Conservation (phyloP, 495 filamentous ascomycete species). For the Daldinia grandis region DNA sequence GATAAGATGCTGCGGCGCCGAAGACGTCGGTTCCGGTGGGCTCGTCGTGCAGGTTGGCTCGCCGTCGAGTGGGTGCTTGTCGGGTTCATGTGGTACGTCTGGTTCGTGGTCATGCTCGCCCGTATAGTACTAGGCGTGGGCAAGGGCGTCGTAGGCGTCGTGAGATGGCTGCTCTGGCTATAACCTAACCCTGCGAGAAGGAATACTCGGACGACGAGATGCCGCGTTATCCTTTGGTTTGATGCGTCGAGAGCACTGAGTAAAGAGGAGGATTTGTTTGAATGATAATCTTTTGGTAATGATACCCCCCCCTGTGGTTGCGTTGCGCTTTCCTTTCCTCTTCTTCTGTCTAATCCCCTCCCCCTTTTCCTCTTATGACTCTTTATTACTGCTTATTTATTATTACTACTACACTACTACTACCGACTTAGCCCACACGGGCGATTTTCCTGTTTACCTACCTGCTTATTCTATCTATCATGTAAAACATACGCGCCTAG, state of each 20-base stretch:
- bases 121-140: conserved; percentile 68
- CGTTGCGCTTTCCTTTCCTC: not conserved
- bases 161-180: conserved; percentile 84
- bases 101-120: conserved; percentile 78
- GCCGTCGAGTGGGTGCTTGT: conserved; percentile 82
- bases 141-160: conserved; percentile 62
- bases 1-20: conserved; percentile 74
- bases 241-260: conserved; percentile 3
- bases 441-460: not conserved
- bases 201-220: not conserved
- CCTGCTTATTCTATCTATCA: not conserved
- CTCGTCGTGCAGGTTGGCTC: conserved; percentile 72
- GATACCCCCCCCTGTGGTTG: conserved; percentile 36
- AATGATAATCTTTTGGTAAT: conserved; percentile 26
- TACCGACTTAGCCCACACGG: not conserved
- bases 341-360: not conserved
- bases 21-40: conserved; percentile 74
- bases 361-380: not conserved
- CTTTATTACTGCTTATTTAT: not conserved
- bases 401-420: not conserved
- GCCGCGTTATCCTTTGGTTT: not conserved
- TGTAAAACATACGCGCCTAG: not conserved
- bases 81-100: conserved; percentile 84
- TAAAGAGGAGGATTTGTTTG: conserved; percentile 8
- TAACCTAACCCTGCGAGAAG: conserved; percentile 34